A percentile compares a stretch with the other conserved stretches of the same genome.
Evolutionary conservation across 306 rosid species (phyloP).

Genomic region (Arachis hypogaea): DNA sequence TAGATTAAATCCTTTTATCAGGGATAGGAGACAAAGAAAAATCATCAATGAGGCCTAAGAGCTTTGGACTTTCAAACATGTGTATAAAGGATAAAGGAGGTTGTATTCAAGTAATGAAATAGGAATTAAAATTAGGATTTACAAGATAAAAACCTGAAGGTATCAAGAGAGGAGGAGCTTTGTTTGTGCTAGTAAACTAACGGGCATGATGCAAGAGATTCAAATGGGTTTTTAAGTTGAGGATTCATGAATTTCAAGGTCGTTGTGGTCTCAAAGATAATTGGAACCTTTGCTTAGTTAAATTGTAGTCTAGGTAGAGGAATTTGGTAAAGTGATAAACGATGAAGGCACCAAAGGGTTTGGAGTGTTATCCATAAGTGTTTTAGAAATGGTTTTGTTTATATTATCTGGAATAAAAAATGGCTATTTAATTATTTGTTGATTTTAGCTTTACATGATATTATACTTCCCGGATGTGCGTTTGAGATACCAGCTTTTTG

Average conservation of each 20-base stretch:
- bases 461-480: constrained; percentile 30
- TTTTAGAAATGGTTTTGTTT: background rate
- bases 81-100: background rate
- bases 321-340: background rate
- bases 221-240: background rate
- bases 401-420: constrained; percentile 17
- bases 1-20: too few relatives aligned
- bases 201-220: background rate
- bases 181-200: background rate
- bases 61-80: too few relatives aligned
- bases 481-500: constrained; percentile 38
- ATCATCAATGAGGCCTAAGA: too few relatives aligned
- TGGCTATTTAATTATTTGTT: constrained; percentile 18
- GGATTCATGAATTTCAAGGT: too few relatives aligned
- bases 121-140: background rate
- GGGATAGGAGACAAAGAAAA: too few relatives aligned
- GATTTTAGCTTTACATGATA: constrained; percentile 30
- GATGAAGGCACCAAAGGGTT: background rate
- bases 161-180: background rate
- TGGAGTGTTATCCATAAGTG: background rate
- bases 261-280: too few relatives aligned
- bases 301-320: background rate
- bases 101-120: background rate
- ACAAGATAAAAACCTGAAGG: background rate
- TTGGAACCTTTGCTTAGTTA: background rate